phyloP scores from a whole-genome alignment of 2,329 filamentous ascomycete genomes.

The Cytospora mali region DNA sequence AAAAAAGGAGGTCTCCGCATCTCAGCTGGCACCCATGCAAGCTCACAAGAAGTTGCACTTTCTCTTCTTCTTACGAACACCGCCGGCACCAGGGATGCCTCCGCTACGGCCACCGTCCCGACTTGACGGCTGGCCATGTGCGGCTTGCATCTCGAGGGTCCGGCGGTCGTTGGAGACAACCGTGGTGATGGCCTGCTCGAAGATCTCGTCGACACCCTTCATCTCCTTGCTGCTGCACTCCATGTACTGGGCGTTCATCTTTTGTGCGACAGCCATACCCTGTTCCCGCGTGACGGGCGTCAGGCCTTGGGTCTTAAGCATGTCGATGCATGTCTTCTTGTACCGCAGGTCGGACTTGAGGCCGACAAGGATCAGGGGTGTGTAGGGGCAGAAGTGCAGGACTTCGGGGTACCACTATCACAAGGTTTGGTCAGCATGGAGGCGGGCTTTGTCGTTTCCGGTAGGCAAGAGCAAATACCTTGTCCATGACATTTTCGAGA shows the following conservation, averaged over 20 bases:
- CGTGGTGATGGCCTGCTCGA: constrained; percentile 86
- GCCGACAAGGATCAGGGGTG: constrained; percentile 90
- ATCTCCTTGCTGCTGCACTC: constrained; percentile 99
- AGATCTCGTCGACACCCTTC: constrained; percentile 94
- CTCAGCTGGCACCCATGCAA: not conserved
- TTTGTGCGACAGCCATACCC: constrained; percentile 81
- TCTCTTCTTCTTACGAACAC: constrained; percentile 73
- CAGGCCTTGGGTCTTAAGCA: constrained; percentile 95
- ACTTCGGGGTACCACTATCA: constrained; percentile 97
- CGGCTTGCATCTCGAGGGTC: constrained; percentile 57
- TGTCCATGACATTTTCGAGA: constrained; percentile 97
- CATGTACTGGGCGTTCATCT: constrained; percentile 95
- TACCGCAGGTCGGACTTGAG: constrained; percentile 95
- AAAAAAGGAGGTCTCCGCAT: not conserved
- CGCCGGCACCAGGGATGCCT: constrained; percentile 42
- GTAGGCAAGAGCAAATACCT: constrained; percentile 59
- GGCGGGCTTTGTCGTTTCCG: not conserved
- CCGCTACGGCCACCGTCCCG: constrained; percentile 37
- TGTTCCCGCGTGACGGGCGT: constrained; percentile 93
- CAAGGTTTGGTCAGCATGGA: constrained; percentile 12
- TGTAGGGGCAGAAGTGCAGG: constrained; percentile 97
- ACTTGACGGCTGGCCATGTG: constrained; percentile 40
- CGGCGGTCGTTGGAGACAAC: constrained; percentile 80
- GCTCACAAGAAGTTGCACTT: constrained; percentile 77
- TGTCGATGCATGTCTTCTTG: constrained; percentile 96